Evolutionary conservation across 1,284 basidiomycete species (phyloP), one percentile per base, ranked within the genome.

Genomic region (Neotropicomus parvogracilis): DNA sequence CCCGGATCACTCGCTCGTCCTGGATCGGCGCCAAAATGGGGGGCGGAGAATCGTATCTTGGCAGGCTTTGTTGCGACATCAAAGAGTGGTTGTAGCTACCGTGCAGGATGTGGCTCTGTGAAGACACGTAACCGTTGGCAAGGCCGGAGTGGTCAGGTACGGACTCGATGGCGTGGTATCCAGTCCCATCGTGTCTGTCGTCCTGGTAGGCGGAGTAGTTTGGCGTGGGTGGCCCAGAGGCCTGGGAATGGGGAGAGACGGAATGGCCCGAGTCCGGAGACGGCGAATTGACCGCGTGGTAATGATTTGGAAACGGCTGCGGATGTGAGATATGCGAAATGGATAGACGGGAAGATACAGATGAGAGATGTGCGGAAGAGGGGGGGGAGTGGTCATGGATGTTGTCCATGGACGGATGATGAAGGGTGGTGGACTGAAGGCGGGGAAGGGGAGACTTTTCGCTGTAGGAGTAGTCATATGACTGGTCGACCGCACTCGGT

Each of bases 1-100:
- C 63, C 41, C 71, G 67, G 40, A 68, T 65, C 24, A 69, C 64
- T 4, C 72, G 58, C 40, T 72, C 70, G 24, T 74, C 73, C 37
- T 80, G 79, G 40, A 80, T 76, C 3, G 79, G 79, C 17, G 79
- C 78, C 28, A 80, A 65, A 8, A 68, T 69, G 0, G 77, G 78
- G n/a, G 78, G 77, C 0, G 79, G 77, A 0, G 74, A 77, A 16
- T 72, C 70, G 48, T 74, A 77, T 24, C 75, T 65, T 7, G 66
- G 60, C n/a, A 69, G 45, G 20, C 40, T 52, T 19, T 59, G 59
- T 20, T 59, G 63, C 20, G 59, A 45, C 3, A 66, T 43, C 35
- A 70, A 59, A 7, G 62, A 53, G 7, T 72, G 62, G 33, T 57
- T 54, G 43, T 68, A 69, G 16, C 48, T 51, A 1, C 60, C 57